Evolutionary conservation across 345 rosid species (phyloP).

Genomic region (Sonneratia caseolaris): DNA sequence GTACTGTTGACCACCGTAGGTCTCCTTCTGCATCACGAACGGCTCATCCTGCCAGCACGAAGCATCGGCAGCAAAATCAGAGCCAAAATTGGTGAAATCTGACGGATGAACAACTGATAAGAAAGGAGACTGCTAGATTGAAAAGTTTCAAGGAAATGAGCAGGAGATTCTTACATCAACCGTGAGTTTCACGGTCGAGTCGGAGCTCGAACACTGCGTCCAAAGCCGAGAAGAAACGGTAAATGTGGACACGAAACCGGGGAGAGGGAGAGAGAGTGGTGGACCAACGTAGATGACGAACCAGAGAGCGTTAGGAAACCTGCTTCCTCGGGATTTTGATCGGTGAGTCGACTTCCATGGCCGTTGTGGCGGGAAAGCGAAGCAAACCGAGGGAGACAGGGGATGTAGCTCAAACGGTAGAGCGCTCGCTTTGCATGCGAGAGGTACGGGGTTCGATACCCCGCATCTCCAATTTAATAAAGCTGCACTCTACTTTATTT

Average conservation of each 20-base stretch:
- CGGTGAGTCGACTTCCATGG: constrained; percentile 51
- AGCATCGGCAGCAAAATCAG: neutral
- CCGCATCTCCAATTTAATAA: constrained; percentile 4
- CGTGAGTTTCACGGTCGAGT: neutral
- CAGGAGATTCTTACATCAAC: neutral
- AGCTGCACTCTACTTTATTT: too few species aligned
- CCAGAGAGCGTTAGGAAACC: constrained; percentile 38
- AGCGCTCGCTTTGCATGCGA: constrained; percentile 54
- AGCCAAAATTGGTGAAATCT: neutral
- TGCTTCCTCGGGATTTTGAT: constrained; percentile 41
- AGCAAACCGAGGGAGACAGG: constrained; percentile 8
- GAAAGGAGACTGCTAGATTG: neutral
- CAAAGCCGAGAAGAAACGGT: neutral
- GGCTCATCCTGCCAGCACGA: constrained; percentile 53
- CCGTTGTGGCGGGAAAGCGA: constrained; percentile 17
- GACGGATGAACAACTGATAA: neutral
- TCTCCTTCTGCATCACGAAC: constrained; percentile 59
- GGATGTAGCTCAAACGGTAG: constrained; percentile 43
- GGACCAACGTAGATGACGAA: constrained; percentile 9
- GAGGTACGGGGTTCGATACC: constrained; percentile 45
- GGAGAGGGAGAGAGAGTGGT: neutral
- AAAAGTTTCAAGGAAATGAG: neutral
- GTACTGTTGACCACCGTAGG: constrained; percentile 82
- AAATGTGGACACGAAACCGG: neutral
- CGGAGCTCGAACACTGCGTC: neutral